Evolutionary conservation across 164 flowering plant species (phyloP), one percentile per base, ranked within the genome.

Genomic region (Taxillus chinensis): DNA sequence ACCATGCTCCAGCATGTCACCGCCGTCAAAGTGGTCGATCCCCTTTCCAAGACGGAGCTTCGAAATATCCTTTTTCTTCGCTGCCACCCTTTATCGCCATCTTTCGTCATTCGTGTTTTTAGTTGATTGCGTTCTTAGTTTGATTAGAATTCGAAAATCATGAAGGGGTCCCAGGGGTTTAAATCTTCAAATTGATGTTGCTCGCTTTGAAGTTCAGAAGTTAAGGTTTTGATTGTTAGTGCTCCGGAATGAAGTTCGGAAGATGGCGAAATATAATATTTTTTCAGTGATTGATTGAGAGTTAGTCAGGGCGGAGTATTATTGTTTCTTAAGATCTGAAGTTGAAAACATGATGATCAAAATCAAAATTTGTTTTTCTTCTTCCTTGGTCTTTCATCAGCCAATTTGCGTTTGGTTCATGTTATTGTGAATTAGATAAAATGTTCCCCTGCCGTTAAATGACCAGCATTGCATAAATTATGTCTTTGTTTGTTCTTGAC

Each of bases 41-140:
- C 85, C 7, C 57, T 59, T 49, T 55, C 73, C 63, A 61, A 64
- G 5, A 60, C 14, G 8, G 80, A 70, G 67, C 88, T 85, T 48
- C 73, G 76, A 65, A 79, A 90, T 90, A 90, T 90, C 96, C 96
- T 89, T 87, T 74, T 61, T 27, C 27, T 27, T 27, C 27, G 27
- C 27, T 2, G 27, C 27, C 27, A 27, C 27, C 41, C 3, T 45
- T 6, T 41, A 14, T 53, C 7, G 8, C 7, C 14, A 7, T 53
- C 7, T 53, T 53, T 53, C 7, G 7, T 53, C 56, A 7, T 14
- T 53, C 37, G 10, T 9, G 10, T 43, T 6, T 6, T 43, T 43
- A 43, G 7, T 43, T 9, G 10, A 6, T 51, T 0, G 17, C 5
- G 3, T 15, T 51, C 54, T 15, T 5, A 8, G 4, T 48, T 5